Conservation (phyloP, 305 asterid genomes). For the Fraxinus ornus region DNA sequence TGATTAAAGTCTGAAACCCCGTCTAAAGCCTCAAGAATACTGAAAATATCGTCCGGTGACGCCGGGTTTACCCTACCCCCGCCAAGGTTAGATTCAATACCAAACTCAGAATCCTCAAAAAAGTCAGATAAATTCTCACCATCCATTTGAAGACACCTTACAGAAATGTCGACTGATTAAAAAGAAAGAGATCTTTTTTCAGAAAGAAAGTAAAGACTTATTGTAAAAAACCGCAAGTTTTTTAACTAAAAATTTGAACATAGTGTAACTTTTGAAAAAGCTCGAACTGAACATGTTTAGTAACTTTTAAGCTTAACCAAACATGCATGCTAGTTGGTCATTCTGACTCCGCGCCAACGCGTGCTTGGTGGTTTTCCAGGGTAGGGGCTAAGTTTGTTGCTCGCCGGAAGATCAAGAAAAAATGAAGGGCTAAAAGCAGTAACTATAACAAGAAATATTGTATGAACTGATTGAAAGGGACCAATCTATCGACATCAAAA, state of each 20-base stretch:
- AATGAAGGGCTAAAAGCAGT: not conserved
- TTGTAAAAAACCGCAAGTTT: not conserved
- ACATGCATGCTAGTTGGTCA: not conserved
- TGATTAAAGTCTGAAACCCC: not conserved
- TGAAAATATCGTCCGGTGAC: not conserved
- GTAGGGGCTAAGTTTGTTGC: not conserved
- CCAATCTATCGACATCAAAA: conserved; percentile 62
- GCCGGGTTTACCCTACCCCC: not conserved
- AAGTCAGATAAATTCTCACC: not conserved
- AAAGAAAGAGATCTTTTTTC: not conserved
- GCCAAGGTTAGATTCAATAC: not conserved
- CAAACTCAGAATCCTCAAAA: conserved; percentile 1
- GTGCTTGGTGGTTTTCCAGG: not conserved
- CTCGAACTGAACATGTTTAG: not conserved
- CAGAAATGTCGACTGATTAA: not conserved
- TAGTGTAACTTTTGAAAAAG: not conserved
- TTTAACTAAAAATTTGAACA: not conserved
- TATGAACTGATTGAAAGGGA: conserved; percentile 44
- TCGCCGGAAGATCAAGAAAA: conserved; percentile 29
- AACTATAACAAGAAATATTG: not conserved
- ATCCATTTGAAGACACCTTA: not conserved
- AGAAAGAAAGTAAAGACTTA: not conserved
- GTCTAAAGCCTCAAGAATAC: not conserved
- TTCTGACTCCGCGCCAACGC: not conserved
- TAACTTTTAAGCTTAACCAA: not conserved